These are phyloP conservation scores for Oryza coarctata DNA, from an alignment of 176 grass and related monocot genomes.

Conservation along the genomic window DNA sequence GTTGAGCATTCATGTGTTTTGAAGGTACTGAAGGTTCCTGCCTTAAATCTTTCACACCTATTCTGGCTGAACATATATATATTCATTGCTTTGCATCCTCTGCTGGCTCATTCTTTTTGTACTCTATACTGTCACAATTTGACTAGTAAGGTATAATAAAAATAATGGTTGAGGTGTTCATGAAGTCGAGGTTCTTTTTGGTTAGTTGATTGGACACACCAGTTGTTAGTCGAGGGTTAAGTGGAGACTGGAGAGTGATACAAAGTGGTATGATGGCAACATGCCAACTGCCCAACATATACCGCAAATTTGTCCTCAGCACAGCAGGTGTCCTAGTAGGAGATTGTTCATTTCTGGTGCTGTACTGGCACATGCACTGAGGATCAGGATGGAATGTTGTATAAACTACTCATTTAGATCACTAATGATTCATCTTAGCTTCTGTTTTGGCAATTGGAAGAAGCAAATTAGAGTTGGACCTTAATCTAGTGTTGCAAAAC, in stretches of 20 bases:
- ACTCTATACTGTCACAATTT: constrained; percentile 20
- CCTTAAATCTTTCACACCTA: constrained; percentile 1
- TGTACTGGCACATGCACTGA: neutral
- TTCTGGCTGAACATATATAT: constrained; percentile 13
- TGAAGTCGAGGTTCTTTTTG: neutral
- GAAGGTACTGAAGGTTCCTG: constrained; percentile 81
- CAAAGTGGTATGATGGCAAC: neutral
- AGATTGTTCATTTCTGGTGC: neutral
- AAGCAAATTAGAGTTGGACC: neutral
- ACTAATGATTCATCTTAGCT: neutral
- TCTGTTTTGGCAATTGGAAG: constrained; percentile 20
- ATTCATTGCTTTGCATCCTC: constrained; percentile 9
- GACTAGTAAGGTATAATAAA: constrained; percentile 1
- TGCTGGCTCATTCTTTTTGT: neutral
- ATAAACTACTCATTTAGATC: neutral
- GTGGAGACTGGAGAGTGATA: neutral
- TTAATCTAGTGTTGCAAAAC: neutral
- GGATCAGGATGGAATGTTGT: neutral
- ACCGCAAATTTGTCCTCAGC: neutral
- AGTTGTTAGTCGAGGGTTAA: neutral
- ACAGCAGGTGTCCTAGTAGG: neutral
- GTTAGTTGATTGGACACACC: neutral
- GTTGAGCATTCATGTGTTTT: constrained; percentile 67
- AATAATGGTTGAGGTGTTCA: neutral
- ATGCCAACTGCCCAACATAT: neutral